Conservation (phyloP, 2,329 filamentous ascomycete species). For the Aspergillus sp. region DNA sequence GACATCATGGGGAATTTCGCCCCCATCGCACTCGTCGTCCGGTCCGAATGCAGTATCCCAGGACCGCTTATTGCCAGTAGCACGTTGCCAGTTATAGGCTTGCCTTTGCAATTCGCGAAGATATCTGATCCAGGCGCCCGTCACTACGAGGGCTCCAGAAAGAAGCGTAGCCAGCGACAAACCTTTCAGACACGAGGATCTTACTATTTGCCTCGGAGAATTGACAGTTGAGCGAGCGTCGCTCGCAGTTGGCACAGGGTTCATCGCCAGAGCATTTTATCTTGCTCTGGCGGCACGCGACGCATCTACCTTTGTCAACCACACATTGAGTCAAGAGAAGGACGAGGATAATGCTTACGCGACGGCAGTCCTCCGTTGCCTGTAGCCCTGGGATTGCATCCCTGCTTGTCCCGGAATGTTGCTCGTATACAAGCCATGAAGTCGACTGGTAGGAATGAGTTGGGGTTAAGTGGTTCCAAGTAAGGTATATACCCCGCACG, state of each 20-base stretch:
- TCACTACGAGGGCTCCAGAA: not conserved
- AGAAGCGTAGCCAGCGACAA: not conserved
- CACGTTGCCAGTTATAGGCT: not conserved
- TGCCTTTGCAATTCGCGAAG: constrained; percentile 16
- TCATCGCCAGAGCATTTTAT: constrained; percentile 41
- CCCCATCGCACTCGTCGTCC: not conserved
- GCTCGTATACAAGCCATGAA: too few species aligned
- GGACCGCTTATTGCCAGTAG: not conserved
- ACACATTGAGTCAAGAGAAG: not conserved
- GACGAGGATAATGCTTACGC: constrained; percentile 3
- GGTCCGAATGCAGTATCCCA: not conserved
- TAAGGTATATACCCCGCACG: too few species aligned
- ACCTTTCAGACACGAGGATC: constrained; percentile 35
- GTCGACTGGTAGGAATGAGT: too few species aligned
- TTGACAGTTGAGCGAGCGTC: constrained; percentile 26
- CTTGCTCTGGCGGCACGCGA: constrained; percentile 40
- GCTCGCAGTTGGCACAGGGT: constrained; percentile 32
- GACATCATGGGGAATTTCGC: not conserved
- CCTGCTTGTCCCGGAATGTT: too few species aligned
- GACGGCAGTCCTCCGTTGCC: constrained; percentile 4
- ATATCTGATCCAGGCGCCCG: constrained; percentile 6
- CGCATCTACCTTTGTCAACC: constrained; percentile 10
- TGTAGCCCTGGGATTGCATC: too few species aligned
- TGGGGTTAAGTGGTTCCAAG: too few species aligned
- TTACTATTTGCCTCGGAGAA: constrained; percentile 31